Evolutionary conservation across 176 grass and related monocot species (phyloP), one percentile per base, ranked within the genome.

Genomic region (Musa acuminata): DNA sequence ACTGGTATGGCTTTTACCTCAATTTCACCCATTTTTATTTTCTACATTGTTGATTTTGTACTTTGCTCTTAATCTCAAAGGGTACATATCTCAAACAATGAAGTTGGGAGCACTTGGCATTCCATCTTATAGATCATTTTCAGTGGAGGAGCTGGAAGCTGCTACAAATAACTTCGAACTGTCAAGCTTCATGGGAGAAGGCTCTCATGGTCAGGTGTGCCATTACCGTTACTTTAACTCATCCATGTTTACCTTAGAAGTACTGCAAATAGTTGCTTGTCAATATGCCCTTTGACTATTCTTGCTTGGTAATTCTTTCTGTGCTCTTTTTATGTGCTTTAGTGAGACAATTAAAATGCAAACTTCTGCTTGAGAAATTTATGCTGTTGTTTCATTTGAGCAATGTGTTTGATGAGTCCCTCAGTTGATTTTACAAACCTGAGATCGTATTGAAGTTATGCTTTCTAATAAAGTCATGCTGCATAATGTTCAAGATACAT

Each of bases 91-190:
- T 27, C 90, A 92, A 60, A 88, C 87, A 67, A 87, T 93, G 83
- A 97, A 85, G 82, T 80, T 93, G 3, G 94, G 94, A 67, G 94
- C 94, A 79, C 75, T 97, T 77, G 94, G 94, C 9, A 85, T 97
- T 78, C 94, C 82, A 50, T 75, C 90, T 63, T 97, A 97, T 65
- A 85, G 90, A 65, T 83, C 87, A 66, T 97, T 91, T 68, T 93
- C 87, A 66, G 69, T 97, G 77, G 94, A 93, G 8, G 90, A 97
- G 59, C 84, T 97, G 58, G 94, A 90, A 86, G 85, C 87, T 8
- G 90, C 90, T 48, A 91, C 90, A 11, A 87, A 87, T 72, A 87
- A 97, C 70, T 97, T 97, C 16, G 87, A 92, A 49, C 85, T 85
- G n/a, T 88, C 94, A 69, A 78, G 73, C 52, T 83, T 93, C 19